Percentiles rank a stretch among this genome's conserved stretches.
Evolutionary conservation across 805 yeast species (phyloP).

Genomic region (Wickerhamomyces bovis): DNA sequence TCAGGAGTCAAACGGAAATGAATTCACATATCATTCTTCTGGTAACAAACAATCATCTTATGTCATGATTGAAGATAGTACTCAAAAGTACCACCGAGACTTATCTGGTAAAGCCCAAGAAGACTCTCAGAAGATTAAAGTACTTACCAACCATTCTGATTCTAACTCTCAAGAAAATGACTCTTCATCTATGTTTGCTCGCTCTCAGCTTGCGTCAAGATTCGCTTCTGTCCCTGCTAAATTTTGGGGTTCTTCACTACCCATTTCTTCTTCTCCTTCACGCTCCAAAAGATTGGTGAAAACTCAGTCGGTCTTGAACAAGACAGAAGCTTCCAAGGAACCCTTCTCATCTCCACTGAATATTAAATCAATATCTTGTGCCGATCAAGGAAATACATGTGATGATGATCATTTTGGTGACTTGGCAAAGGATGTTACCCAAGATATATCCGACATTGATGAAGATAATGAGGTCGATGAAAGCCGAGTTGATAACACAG

Average conservation of each 20-base stretch:
- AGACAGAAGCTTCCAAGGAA: not conserved
- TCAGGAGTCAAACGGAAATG: not conserved
- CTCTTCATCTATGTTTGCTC: not conserved
- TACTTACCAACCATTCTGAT: not conserved
- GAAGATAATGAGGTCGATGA: constrained; percentile 11
- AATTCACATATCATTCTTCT: not conserved
- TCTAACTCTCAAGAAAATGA: not conserved
- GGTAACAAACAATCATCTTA: constrained; percentile 1
- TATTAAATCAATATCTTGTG: not conserved
- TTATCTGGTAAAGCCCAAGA: not conserved
- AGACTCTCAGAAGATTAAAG: not conserved
- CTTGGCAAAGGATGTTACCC: constrained; percentile 19
- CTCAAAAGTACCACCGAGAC: constrained; percentile 8
- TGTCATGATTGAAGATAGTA: constrained; percentile 18
- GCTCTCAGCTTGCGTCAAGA: not conserved
- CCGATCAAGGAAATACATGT: not conserved
- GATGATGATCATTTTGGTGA: constrained; percentile 2
- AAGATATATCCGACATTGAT: constrained; percentile 25
- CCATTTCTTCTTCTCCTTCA: not conserved
- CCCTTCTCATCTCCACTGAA: not conserved
- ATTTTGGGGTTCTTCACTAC: not conserved
- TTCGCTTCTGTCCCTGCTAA: not conserved
- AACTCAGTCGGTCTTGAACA: not conserved
- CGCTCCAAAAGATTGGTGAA: not conserved
- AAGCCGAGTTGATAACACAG: constrained; percentile 12